Evolutionary conservation across 345 rosid species (phyloP), one percentile per base, ranked within the genome.

Genomic region (Psidium friedrichsthalianum): DNA sequence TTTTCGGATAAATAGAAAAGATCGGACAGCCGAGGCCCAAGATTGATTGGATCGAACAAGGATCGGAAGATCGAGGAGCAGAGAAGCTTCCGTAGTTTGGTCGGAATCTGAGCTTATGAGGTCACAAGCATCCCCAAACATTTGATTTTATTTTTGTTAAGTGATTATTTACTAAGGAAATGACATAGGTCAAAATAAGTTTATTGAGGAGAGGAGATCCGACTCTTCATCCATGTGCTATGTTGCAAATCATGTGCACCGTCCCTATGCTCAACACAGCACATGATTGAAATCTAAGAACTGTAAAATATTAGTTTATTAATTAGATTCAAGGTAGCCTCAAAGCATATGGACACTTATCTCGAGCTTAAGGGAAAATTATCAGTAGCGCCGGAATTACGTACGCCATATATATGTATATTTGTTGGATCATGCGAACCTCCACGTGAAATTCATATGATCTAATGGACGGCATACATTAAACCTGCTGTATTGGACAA

Each of bases 361-460:
- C 10, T 27, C 2, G 5, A 36, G 36, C 36, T 36, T 61, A 61
- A 61, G 29, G 40, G 8, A 29, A 61, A 29, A 29, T 9, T 18
- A 29, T 29, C 3, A 0, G 0, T 64, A 1, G n/a, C n/a, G n/a
- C 20, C 3, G 1, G 6, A 64, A 64, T 64, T 8, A 32, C 6
- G 0, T 64, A 64, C 1, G 24, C 0, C 76, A 4, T 8, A 1
- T 18, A 64, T 32, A 15, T 8, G 0, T 16, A 16, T 64, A 16
- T 64, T 22, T 0, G 1, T 18, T 5, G 6, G 6, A 69, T 1
- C 11, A 1, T 29, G 11, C 6, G 0, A 5, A 8, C 22, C 42
- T 29, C 5, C 0, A 0, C 42, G 15, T 29, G 74, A 61, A 61
- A 61, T 61, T 4, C 11, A 64, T 64, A 29, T 3, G 22, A 29